These are phyloP conservation scores for Physaria fendleri DNA, from an alignment of 345 rosid species.

Conservation along the genomic window DNA sequence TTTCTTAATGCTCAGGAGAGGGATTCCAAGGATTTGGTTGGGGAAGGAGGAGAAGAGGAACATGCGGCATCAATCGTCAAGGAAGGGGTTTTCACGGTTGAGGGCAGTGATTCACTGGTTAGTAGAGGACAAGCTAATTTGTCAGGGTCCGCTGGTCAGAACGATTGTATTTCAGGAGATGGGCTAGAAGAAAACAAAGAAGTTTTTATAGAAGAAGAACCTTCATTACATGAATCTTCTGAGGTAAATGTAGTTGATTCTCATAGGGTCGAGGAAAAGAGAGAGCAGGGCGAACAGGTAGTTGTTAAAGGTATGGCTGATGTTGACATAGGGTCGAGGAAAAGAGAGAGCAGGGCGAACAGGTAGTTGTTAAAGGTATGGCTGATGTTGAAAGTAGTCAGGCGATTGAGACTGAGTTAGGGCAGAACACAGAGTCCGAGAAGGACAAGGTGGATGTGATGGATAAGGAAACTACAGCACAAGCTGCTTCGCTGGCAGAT, in stretches of 20 bases:
- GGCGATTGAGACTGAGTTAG: slow-evolving; percentile 8
- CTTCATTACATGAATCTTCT: neutral
- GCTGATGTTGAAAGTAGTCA: slow-evolving; percentile 12
- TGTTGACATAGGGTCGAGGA: slow-evolving; percentile 2
- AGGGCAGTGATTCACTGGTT: slow-evolving; percentile 10
- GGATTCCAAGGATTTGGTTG: slow-evolving; percentile 7
- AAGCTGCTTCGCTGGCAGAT: slow-evolving; percentile 18
- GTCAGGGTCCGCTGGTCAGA: too few species aligned
- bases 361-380: neutral
- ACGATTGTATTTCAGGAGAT: too few species aligned
- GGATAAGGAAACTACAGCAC: slow-evolving; percentile 16
- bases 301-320: slow-evolving; percentile 1
- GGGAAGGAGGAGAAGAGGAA: slow-evolving; percentile 18
- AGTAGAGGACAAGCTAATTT: neutral
- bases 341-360: slow-evolving; percentile 10
- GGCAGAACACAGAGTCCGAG: slow-evolving; percentile 1
- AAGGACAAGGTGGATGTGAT: slow-evolving; percentile 7
- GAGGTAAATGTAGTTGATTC: slow-evolving; percentile 10
- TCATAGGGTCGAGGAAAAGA: neutral
- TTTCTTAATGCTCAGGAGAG: slow-evolving; percentile 1
- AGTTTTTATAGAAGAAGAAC: slow-evolving; percentile 14
- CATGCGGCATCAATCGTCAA: slow-evolving; percentile 6
- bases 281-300: slow-evolving; percentile 5
- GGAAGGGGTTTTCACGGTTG: slow-evolving; percentile 15
- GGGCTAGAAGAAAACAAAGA: slow-evolving; percentile 5